Evolutionary conservation across 176 grass and related monocot genomes (phyloP), one percentile per base, ranked within the genome.

Genomic region (Rhynchospora pubera): DNA sequence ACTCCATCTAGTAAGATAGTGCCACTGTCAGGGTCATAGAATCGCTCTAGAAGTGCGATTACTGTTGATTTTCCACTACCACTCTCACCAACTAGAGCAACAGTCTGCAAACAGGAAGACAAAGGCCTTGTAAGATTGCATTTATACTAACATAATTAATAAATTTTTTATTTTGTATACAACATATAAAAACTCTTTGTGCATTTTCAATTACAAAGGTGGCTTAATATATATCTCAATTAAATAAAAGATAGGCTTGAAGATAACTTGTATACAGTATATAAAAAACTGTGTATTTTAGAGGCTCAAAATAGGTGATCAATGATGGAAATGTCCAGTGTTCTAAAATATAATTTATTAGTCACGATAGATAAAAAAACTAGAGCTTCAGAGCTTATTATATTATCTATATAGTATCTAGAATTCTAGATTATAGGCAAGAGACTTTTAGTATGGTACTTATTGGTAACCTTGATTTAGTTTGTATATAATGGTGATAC

Each of bases 31-130:
- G 89, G 89, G 59, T 90, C 82, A 43, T 90, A 90, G 67, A 90
- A 90, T 46, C 85, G 81, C 62, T 87, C 89, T 32, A 90, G 76
- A 18, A 90, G 77, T 70, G 82, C 66, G 3, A 90, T 85, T 60
- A 72, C 82, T n/a, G 89, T 90, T 57, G 82, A 85, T 76, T 90
- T 90, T 12, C 89, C 85, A 26, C 77, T 85, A 14, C 89, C 89
- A 52, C 85, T 87, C 45, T 87, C 77, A 13, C 89, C 89, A 71
- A 87, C 89, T 62, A 90, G 85, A 57, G 89, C 85, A 30, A 84
- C 82, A 22, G 85, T 87, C 85, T 90, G 57, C 57, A 46, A 57
- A 63, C 84, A 30, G 52, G n/a, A 15, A 22, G 52, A 50, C 1
- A 16, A 30, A 75, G 45, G 14, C 26, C 55, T 43, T 58, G 21